Conservation (phyloP, 2,329 filamentous ascomycete genomes). For the Aureobasidium sp. region DNA sequence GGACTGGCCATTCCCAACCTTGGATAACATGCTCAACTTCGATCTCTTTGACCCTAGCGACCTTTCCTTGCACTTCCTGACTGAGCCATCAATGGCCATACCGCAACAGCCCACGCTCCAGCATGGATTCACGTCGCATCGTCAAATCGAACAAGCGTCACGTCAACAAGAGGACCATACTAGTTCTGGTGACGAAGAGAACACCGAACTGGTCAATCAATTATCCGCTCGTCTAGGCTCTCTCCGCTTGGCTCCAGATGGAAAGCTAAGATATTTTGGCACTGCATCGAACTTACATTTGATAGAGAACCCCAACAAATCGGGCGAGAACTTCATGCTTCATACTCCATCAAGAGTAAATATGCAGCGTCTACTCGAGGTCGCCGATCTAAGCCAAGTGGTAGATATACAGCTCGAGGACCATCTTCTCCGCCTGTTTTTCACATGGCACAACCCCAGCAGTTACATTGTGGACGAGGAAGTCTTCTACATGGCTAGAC, state of each 20-base stretch:
- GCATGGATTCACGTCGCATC: not conserved
- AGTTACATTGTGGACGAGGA: slow-evolving; percentile 39
- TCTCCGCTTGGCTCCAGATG: slow-evolving; percentile 36
- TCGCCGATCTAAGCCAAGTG: slow-evolving; percentile 34
- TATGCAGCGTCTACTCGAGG: slow-evolving; percentile 26
- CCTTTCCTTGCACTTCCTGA: not conserved
- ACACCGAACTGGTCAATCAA: slow-evolving; percentile 35
- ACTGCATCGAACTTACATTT: slow-evolving; percentile 38
- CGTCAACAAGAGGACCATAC: not conserved
- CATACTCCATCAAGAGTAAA: slow-evolving; percentile 32
- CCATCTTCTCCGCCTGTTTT: slow-evolving; percentile 39
- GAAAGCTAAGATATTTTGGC: slow-evolving; percentile 38
- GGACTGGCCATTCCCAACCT: slow-evolving; percentile 15
- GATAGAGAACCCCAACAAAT: slow-evolving; percentile 25
- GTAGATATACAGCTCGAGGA: slow-evolving; percentile 35
- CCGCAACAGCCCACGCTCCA: not conserved
- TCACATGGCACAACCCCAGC: slow-evolving; percentile 42
- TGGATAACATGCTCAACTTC: slow-evolving; percentile 9
- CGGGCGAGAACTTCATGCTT: slow-evolving; percentile 27
- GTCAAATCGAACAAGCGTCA: not conserved
- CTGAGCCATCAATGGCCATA: not conserved
- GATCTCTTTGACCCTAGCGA: not conserved
- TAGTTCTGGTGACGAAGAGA: slow-evolving; percentile 17
- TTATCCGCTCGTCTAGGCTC: slow-evolving; percentile 38
- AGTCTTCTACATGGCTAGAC: slow-evolving; percentile 20